phyloP scores from a whole-genome alignment of 2,329 filamentous ascomycete genomes.

The Arachnopeziza araneosa region DNA sequence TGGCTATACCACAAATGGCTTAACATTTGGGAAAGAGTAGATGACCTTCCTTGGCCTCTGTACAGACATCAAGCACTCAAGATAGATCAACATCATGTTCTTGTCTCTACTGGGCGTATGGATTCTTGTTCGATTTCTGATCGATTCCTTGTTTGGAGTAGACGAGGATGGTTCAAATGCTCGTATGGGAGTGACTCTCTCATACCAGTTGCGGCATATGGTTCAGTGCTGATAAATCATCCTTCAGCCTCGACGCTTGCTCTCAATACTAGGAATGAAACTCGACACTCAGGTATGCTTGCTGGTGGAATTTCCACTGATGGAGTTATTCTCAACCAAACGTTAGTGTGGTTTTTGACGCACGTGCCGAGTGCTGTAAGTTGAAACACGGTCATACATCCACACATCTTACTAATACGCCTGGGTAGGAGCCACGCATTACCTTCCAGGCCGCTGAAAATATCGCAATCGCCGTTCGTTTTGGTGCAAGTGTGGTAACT shows the following conservation, averaged over 20 bases:
- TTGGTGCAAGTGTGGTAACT: conserved; percentile 38
- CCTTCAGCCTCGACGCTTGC: conserved; percentile 31
- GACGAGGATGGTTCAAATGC: conserved; percentile 28
- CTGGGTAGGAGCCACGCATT: neutral
- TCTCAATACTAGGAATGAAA: too few relatives aligned
- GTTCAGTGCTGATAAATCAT: conserved; percentile 19
- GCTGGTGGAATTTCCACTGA: conserved; percentile 65
- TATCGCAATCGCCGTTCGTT: conserved; percentile 29
- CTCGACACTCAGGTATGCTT: conserved; percentile 48
- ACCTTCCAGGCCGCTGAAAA: neutral
- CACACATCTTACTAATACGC: neutral
- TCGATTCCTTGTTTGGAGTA: conserved; percentile 26
- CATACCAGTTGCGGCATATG: conserved; percentile 16
- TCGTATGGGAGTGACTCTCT: conserved; percentile 3
- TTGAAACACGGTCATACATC: neutral
- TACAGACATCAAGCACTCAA: conserved; percentile 67
- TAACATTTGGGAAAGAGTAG: conserved; percentile 54
- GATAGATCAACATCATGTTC: conserved; percentile 45
- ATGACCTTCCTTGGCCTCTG: conserved; percentile 62
- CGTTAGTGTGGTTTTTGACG: conserved; percentile 59
- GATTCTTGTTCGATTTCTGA: conserved; percentile 22
- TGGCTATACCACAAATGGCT: conserved; percentile 61
- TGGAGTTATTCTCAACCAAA: conserved; percentile 56
- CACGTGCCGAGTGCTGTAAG: conserved; percentile 15
- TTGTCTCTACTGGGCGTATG: conserved; percentile 27